These are phyloP conservation scores for Thalassiosira profunda DNA, from an alignment of 108 stramenopile genomes.

Conservation along the genomic window DNA sequence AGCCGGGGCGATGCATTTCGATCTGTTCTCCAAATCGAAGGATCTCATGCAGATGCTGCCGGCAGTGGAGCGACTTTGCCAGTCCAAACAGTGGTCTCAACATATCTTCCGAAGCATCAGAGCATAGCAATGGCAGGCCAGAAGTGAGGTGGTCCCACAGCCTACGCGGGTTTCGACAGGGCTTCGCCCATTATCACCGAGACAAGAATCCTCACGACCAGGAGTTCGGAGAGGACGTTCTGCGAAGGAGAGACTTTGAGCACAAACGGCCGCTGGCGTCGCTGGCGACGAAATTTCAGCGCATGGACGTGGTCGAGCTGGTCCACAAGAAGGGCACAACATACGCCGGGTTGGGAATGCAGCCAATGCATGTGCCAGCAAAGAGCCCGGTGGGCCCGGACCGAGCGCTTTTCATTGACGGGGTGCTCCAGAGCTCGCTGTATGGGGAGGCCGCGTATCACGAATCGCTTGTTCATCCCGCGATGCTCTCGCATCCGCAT, in stretches of 20 bases:
- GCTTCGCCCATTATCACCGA: background rate
- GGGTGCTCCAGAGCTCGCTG: constrained; percentile 55
- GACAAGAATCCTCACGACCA: constrained; percentile 12
- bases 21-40: constrained; percentile 78
- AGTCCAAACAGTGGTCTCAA: too few species aligned
- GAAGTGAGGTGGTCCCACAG: constrained; percentile 65
- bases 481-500: constrained; percentile 88
- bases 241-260: constrained; percentile 2
- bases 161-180: constrained; percentile 46
- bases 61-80: constrained; percentile 62
- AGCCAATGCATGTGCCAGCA: too few species aligned
- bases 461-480: constrained; percentile 95
- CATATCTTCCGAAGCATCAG: constrained; percentile 24
- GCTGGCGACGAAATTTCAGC: constrained; percentile 37
- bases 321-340: too few species aligned
- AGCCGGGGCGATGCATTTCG: constrained; percentile 84
- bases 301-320: constrained; percentile 10
- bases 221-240: constrained; percentile 16
- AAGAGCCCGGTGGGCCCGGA: too few species aligned
- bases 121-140: too few species aligned
- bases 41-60: constrained; percentile 68
- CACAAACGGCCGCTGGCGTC: constrained; percentile 32
- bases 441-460: constrained; percentile 64
- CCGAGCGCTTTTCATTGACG: constrained; percentile 64
- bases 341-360: too few species aligned